Evolutionary conservation across 192 early-diverging fungal species (phyloP), one percentile per base, ranked within the genome.

Genomic region (Linnemannia zychae): DNA sequence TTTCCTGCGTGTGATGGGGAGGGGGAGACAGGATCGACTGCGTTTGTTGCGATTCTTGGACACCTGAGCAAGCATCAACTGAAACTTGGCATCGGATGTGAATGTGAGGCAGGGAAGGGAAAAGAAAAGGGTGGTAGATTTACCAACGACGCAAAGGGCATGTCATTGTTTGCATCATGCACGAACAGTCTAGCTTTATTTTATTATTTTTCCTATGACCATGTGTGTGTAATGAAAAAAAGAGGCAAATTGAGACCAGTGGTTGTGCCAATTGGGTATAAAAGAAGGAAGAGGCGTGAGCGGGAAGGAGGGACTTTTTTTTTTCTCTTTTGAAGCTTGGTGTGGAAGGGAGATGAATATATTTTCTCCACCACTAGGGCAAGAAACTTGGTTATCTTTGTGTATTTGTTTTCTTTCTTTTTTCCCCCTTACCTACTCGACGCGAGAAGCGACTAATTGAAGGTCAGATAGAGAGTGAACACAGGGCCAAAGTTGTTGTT

Each of bases 111-210:
- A 57, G 22, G 53, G 31, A 13, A 3, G 28, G 15, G 24, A 2
- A 28, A 28, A 24, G 28, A 31, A 5, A n/a, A 31, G 57, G 9
- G 24, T 24, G 24, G 28, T 28, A 60, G 28, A 31, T n/a, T 24
- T 7, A 53, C 16, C n/a, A 60, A 31, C 53, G 53, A 60, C 53
- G 53, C 53, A 60, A 60, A 28, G 9, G 6, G 57, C 57, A 0
- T 63, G 57, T 63, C 57, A 63, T 63, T 63, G 57, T 63, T 63
- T 63, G 28, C 0, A 63, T 63, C 11, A 63, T 63, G 57, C 57
- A 60, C 6, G 11, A 53, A 20, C 57, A 57, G 22, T n/a, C 28
- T 63, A 63, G 28, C 28, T 28, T 63, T 15, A 24, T 28, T 11
- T 28, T 63, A 31, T 12, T 12, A 6, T 9, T 44, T 44, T 44